Evolutionary conservation across 768 basidiomycete genomes (phyloP).

Genomic region (Mycena rosella): DNA sequence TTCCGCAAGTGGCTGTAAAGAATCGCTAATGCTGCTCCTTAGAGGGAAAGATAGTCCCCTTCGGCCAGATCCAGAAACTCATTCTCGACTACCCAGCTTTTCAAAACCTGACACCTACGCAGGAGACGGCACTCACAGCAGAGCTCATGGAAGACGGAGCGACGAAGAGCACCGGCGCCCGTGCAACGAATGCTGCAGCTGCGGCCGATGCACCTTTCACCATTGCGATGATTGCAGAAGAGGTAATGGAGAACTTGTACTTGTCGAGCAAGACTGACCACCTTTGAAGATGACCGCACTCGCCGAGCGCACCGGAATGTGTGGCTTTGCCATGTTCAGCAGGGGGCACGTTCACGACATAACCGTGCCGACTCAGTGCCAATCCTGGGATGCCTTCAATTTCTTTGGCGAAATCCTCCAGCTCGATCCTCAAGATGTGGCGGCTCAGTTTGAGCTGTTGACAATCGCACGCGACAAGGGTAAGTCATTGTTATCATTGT

Average conservation of each 20-base stretch:
- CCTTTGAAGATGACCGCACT: not conserved
- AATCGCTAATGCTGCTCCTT: too few relatives aligned
- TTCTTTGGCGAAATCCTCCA: not conserved
- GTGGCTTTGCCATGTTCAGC: not conserved
- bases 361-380: not conserved
- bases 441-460: not conserved
- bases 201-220: not conserved
- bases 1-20: too few relatives aligned
- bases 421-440: not conserved
- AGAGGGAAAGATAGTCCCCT: too few relatives aligned
- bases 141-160: too few relatives aligned
- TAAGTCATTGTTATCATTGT: not conserved
- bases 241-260: not conserved
- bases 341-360: slow-evolving; percentile 4
- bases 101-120: too few relatives aligned
- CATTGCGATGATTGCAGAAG: not conserved
- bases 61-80: too few relatives aligned
- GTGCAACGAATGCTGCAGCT: not conserved
- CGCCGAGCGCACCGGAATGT: not conserved
- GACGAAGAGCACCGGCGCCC: too few relatives aligned
- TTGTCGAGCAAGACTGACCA: too few relatives aligned
- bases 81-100: too few relatives aligned
- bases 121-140: too few relatives aligned
- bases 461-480: not conserved
- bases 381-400: not conserved